Evolutionary conservation across 176 grass and related monocot genomes (phyloP).

Genomic region (Stipa capillata): DNA sequence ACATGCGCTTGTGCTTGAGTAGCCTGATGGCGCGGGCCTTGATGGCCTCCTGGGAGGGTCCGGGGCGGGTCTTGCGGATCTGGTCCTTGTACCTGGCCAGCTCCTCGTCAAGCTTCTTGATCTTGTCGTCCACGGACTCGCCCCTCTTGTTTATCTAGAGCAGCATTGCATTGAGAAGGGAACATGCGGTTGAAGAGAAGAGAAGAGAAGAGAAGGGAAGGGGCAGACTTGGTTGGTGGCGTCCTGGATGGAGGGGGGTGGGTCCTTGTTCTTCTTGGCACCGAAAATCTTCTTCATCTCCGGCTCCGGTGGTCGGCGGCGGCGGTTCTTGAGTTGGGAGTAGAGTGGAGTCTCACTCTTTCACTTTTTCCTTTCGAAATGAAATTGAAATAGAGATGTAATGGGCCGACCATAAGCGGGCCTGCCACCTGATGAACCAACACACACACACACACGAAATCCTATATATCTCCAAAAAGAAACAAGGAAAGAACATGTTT

Average conservation of each 20-base stretch:
- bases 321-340: background rate
- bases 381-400: too few species aligned
- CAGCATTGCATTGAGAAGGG: background rate
- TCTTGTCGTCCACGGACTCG: constrained; percentile 71
- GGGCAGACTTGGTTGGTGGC: constrained; percentile 55
- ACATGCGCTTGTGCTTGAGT: constrained; percentile 80
- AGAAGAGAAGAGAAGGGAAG: background rate
- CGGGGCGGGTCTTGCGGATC: constrained; percentile 67
- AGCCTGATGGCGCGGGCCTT: constrained; percentile 79
- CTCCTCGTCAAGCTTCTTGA: constrained; percentile 82
- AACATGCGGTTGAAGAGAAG: background rate
- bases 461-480: too few species aligned
- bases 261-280: constrained; percentile 77
- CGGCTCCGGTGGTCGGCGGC: background rate
- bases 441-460: too few species aligned
- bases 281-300: constrained; percentile 93
- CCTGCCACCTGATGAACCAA: too few species aligned
- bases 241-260: constrained; percentile 73
- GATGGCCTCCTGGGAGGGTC: constrained; percentile 74
- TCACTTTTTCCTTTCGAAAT: too few species aligned
- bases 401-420: too few species aligned
- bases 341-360: too few species aligned
- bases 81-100: constrained; percentile 65
- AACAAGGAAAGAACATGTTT: too few species aligned
- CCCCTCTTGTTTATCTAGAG: constrained; percentile 72